Conservation (phyloP, 2,329 filamentous ascomycete genomes). For the Monilinia laxa region DNA sequence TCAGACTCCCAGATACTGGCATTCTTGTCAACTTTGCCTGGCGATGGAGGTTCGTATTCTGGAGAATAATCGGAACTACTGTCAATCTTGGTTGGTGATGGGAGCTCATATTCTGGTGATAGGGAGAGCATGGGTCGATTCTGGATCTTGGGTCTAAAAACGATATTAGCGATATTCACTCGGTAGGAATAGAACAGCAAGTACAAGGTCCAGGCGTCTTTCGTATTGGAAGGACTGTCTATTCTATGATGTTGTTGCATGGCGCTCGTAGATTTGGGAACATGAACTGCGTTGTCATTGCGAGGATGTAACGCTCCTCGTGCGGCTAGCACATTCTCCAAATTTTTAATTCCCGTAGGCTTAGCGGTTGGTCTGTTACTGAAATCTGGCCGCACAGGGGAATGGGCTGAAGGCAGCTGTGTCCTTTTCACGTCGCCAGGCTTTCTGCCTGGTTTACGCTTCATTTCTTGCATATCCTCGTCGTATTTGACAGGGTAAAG, state of each 20-base stretch:
- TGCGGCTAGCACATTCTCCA: neutral
- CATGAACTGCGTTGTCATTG: neutral
- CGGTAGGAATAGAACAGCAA: neutral
- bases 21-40: constrained; percentile 6
- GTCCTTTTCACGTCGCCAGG: constrained; percentile 1
- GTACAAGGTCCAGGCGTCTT: neutral
- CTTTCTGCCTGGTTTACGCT: constrained; percentile 26
- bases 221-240: neutral
- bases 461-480: constrained; percentile 27
- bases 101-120: constrained; percentile 22
- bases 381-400: neutral
- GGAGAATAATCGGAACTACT: constrained; percentile 6
- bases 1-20: constrained; percentile 15
- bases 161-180: constrained; percentile 2
- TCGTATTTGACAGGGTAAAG: constrained; percentile 30
- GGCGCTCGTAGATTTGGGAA: neutral
- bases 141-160: neutral
- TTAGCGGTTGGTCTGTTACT: neutral
- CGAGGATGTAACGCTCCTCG: neutral
- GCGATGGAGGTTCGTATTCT: constrained; percentile 26
- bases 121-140: constrained; percentile 9
- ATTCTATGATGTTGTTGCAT: neutral
- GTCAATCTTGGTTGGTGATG: constrained; percentile 12
- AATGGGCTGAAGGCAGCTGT: neutral
- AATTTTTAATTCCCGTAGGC: neutral